Percentiles rank a stretch among this genome's conserved stretches.
phyloP scores from a whole-genome alignment of 169 alveolate genomes.

The Plasmodium sp. region DNA sequence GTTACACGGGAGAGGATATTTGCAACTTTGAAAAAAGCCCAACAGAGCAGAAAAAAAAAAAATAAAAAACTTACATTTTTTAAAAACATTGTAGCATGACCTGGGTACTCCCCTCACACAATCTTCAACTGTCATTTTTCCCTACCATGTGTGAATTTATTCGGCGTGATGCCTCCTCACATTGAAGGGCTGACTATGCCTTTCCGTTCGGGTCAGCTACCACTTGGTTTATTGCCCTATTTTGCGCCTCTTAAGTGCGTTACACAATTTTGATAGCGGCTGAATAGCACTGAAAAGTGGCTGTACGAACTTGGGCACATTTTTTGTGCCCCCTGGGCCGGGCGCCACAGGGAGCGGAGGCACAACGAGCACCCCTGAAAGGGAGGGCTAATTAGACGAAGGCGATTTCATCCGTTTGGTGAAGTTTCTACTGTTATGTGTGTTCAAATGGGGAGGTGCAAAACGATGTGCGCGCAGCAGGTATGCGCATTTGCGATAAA shows the following conservation, averaged over 20 bases:
- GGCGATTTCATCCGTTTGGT: not conserved
- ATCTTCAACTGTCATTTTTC: not conserved
- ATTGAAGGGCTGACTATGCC: not conserved
- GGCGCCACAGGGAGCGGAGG: not conserved
- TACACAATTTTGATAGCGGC: not conserved
- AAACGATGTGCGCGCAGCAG: not conserved
- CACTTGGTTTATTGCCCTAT: not conserved
- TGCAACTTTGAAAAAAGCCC: not conserved
- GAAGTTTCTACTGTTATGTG: not conserved
- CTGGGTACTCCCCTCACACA: not conserved
- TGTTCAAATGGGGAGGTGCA: not conserved
- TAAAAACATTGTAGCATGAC: not conserved
- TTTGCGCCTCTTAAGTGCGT: not conserved
- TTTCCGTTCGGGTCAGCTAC: not conserved
- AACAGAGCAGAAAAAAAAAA: not conserved
- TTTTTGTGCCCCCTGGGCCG: not conserved
- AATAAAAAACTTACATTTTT: not conserved
- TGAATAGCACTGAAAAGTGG: not conserved
- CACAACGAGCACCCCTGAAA: not conserved
- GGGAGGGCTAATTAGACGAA: not conserved
- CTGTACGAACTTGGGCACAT: not conserved
- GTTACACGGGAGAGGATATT: not conserved
- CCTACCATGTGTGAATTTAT: not conserved
- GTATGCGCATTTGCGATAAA: not conserved
- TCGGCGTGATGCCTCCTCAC: not conserved